Evolutionary conservation across 208 protist species (phyloP).

Genomic region (Crithidia acanthocephali): DNA sequence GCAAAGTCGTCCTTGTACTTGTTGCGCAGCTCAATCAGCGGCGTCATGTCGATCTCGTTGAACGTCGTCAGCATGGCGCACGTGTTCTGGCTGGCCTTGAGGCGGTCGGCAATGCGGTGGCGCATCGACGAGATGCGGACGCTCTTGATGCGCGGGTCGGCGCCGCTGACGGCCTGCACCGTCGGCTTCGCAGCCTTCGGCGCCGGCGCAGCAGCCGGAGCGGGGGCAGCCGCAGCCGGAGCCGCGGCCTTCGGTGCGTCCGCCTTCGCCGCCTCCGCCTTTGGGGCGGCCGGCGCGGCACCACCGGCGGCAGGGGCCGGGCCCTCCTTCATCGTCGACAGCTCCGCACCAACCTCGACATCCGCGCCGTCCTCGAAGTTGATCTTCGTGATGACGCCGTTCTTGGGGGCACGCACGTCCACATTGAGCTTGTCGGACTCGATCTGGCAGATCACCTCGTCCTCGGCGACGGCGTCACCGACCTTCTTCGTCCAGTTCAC

Average conservation of each 20-base stretch:
- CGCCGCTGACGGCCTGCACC: slow-evolving; percentile 38
- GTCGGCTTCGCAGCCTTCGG: slow-evolving; percentile 36
- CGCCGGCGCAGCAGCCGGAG: slow-evolving; percentile 26
- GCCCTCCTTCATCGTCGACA: slow-evolving; percentile 92
- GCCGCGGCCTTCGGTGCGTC: slow-evolving; percentile 27
- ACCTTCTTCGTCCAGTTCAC: slow-evolving; percentile 95
- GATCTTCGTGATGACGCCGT: slow-evolving; percentile 93
- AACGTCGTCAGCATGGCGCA: slow-evolving; percentile 99
- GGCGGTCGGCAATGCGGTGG: slow-evolving; percentile 95
- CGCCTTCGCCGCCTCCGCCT: slow-evolving; percentile 41
- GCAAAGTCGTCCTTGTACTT: slow-evolving; percentile 98
- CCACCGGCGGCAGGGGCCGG: slow-evolving; percentile 23
- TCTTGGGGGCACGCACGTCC: slow-evolving; percentile 93
- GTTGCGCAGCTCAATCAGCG: slow-evolving; percentile 94
- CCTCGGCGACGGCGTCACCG: slow-evolving; percentile 96
- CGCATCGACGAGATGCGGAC: slow-evolving; percentile 96
- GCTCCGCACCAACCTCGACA: slow-evolving; percentile 90
- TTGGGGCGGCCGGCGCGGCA: slow-evolving; percentile 16
- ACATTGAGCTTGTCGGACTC: slow-evolving; percentile 99
- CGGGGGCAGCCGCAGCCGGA: slow-evolving; percentile 33
- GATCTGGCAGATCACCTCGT: slow-evolving; percentile 97
- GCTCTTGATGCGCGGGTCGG: slow-evolving; percentile 80
- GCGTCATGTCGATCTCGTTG: slow-evolving; percentile 98
- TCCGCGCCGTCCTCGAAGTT: slow-evolving; percentile 88
- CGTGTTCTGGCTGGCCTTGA: slow-evolving; percentile 99